Evolutionary conservation across 2,329 filamentous ascomycete species (phyloP).

Genomic region (Fonsecaea monophora): DNA sequence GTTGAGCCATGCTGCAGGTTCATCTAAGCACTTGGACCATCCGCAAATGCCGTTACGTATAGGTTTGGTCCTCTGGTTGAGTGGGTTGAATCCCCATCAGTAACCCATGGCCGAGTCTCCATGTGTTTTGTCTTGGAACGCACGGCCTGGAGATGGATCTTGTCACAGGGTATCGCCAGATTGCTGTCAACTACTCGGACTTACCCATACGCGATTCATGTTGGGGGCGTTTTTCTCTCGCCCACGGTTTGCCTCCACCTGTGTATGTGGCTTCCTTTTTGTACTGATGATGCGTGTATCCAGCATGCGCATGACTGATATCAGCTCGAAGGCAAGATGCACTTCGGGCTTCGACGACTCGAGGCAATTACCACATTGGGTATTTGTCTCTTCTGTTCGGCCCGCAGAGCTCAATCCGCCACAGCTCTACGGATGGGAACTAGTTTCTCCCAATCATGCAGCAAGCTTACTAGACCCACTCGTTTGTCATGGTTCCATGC

Average conservation of each 20-base stretch:
- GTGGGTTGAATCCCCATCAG: not conserved
- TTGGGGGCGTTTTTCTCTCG: not conserved
- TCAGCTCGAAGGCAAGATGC: not conserved
- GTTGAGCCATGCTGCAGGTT: not conserved
- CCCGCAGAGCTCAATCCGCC: slow-evolving; percentile 2
- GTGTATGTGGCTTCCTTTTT: not conserved
- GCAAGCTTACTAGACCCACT: slow-evolving; percentile 4
- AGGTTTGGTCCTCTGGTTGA: not conserved
- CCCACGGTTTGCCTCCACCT: not conserved
- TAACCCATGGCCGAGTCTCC: not conserved
- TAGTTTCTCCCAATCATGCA: slow-evolving; percentile 4
- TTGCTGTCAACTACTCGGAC: not conserved
- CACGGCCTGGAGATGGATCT: not conserved
- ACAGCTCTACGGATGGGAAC: slow-evolving; percentile 6
- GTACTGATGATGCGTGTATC: not conserved
- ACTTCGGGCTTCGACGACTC: not conserved
- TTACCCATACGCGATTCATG: not conserved
- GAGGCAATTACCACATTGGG: not conserved
- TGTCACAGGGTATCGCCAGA: not conserved
- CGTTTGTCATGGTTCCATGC: slow-evolving; percentile 7
- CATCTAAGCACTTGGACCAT: not conserved
- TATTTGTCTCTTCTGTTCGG: slow-evolving; percentile 5
- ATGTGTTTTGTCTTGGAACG: not conserved
- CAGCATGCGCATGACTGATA: slow-evolving; percentile 2
- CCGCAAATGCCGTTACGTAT: not conserved